Base-by-base conservation (phyloP, 2,329 filamentous ascomycete species). In the Ceratocystis diversiconidia region DNA sequence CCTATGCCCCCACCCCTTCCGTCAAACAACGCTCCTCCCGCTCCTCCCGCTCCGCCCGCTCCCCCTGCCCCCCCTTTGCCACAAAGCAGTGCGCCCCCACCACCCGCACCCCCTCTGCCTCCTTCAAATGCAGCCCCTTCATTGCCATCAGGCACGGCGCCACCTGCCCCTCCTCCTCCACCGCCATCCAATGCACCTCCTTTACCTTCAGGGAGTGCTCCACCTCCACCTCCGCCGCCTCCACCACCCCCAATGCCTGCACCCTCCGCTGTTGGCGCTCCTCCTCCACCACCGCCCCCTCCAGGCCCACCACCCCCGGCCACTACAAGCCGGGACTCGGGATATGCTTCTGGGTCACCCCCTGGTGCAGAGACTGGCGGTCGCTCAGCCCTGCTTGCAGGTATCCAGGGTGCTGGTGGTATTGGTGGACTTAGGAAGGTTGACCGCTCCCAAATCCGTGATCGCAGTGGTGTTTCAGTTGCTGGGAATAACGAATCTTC, bases 351-450 rank as follows among this genome's bases (percentile, higher is more conserved):
- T 1, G 78, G 82, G 30, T 78, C 78, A 1, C 80, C 83, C 1
- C 68, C 74, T 10, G 75, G 74, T 10, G 57, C 41, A 4, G 52
- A 25, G 1, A 74, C 75, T 43, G 79, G 79, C 46, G 69, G 75
- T 63, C 85, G 82, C 70, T 78, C 79, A 69, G 87, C 84, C 65
- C 76, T 90, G 72, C 77, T 88, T 69, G 86, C 85, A 57, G 83
- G 87, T 71, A 94, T 94, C 69, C 85, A 88, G 69, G 84, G 83
- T 62, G 82, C 85, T 15, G 85, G 85, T 52, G 85, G 85, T 67
- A 83, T 87, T 68, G 82, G 78, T 28, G 78, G 85, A 25, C 79
- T 94, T 71, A 90, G 86, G 76, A 92, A 92, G 76, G 88, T 92
- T 41, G 85, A 88, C 69, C 81, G 84, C 68, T 76, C 72, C 68